Evolutionary conservation across 257 asterid species (phyloP).

Genomic region (Gynochthodes officinalis): DNA sequence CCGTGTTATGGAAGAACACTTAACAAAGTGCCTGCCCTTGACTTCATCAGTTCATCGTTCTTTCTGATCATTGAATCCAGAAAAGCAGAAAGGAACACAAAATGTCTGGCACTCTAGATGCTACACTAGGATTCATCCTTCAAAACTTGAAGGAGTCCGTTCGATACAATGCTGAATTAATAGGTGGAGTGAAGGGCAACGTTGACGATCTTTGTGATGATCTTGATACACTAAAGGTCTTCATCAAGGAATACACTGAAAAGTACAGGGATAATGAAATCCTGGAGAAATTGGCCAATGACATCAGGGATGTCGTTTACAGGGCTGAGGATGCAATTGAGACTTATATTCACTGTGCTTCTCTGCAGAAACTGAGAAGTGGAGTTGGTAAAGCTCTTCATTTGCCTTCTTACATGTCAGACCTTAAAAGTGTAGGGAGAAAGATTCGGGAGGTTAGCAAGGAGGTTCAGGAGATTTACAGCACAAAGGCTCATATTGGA

Average conservation of each 20-base stretch:
- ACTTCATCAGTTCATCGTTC: too few species aligned
- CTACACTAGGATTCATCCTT: constrained; percentile 26
- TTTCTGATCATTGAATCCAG: too few species aligned
- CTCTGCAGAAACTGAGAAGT: constrained; percentile 13
- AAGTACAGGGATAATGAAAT: constrained; percentile 10
- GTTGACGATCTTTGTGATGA: constrained; percentile 9
- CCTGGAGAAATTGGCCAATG: constrained; percentile 21
- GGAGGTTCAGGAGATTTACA: constrained; percentile 2
- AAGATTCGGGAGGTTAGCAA: constrained; percentile 5
- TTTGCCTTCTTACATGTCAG: background rate
- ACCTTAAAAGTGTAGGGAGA: constrained; percentile 4
- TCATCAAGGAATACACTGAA: constrained; percentile 19
- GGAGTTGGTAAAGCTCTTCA: background rate
- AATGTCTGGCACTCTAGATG: constrained; percentile 12
- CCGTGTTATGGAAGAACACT: too few species aligned
- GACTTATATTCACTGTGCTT: constrained; percentile 14
- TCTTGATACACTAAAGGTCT: constrained; percentile 17
- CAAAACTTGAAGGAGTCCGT: constrained; percentile 24
- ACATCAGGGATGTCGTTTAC: constrained; percentile 21
- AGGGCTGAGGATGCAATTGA: constrained; percentile 33
- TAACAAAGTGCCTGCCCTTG: too few species aligned
- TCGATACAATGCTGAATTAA: constrained; percentile 16
- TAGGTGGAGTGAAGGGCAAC: constrained; percentile 13
- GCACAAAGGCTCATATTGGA: background rate
- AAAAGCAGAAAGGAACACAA: background rate